These are phyloP conservation scores for Nannizzia gypsea DNA, from an alignment of 2,329 filamentous ascomycete species.

Conservation along the genomic window DNA sequence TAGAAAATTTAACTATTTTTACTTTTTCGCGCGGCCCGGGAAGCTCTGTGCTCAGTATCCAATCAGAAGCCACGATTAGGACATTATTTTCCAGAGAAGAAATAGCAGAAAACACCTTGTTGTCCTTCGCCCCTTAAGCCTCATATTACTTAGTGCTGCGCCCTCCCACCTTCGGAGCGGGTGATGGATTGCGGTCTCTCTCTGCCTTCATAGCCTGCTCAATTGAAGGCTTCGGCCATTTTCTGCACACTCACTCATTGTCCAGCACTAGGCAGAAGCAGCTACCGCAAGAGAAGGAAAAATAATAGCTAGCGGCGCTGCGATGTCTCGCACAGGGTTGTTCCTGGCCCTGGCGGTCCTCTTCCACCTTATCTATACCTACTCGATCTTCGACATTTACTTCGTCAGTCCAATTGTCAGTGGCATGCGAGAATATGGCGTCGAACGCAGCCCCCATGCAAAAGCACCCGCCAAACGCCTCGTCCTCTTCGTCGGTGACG, in stretches of 20 bases:
- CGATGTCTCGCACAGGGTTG: constrained; percentile 21
- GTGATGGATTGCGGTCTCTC: background rate
- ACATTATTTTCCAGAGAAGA: background rate
- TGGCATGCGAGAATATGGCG: constrained; percentile 74
- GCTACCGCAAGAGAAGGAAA: background rate
- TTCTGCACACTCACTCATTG: background rate
- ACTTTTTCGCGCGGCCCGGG: background rate
- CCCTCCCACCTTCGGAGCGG: background rate
- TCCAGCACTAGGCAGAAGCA: background rate
- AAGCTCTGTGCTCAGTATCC: background rate
- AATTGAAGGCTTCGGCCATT: background rate
- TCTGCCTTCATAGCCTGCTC: background rate
- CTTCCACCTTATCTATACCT: constrained; percentile 89
- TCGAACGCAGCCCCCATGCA: constrained; percentile 48
- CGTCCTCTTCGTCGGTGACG: constrained; percentile 93
- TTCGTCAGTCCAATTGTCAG: constrained; percentile 95
- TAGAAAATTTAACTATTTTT: background rate
- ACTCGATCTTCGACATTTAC: constrained; percentile 96
- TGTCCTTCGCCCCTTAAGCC: background rate
- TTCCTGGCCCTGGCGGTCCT: constrained; percentile 81
- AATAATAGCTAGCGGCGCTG: background rate
- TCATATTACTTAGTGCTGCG: background rate
- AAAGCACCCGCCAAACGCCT: constrained; percentile 78
- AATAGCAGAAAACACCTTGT: background rate
- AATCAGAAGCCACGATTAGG: background rate